Evolutionary conservation across 768 basidiomycete genomes (phyloP).

Genomic region (Boletus subparvulus): DNA sequence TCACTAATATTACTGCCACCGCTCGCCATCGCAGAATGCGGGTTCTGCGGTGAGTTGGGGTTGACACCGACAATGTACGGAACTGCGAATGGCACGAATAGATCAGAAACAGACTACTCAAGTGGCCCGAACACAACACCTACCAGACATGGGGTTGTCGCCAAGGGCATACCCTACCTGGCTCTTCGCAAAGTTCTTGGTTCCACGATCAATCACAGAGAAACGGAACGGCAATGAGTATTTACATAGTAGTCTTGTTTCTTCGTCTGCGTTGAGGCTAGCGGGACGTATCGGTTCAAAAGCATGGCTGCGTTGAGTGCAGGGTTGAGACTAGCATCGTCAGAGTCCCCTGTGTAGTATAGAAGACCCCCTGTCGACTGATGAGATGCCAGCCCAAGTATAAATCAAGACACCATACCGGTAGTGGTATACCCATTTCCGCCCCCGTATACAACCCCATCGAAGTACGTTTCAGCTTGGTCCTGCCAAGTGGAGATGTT

Average conservation of each 20-base stretch:
- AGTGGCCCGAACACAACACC: slow-evolving; percentile 12
- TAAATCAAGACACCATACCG: slow-evolving; percentile 41
- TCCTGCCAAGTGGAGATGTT: slow-evolving; percentile 67
- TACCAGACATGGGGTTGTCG: slow-evolving; percentile 86
- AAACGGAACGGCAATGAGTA: background rate
- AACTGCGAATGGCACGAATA: background rate
- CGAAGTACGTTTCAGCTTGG: slow-evolving; percentile 75
- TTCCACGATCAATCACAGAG: slow-evolving; percentile 3
- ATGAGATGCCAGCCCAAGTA: background rate
- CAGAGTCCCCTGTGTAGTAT: slow-evolving; percentile 82
- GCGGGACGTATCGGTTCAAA: slow-evolving; percentile 68
- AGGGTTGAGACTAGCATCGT: slow-evolving; percentile 78
- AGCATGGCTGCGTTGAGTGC: slow-evolving; percentile 88
- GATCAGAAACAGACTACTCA: background rate
- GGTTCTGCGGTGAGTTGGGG: slow-evolving; percentile 88
- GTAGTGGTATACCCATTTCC: slow-evolving; percentile 57
- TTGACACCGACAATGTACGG: slow-evolving; percentile 83
- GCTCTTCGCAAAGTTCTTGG: slow-evolving; percentile 65
- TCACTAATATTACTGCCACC: slow-evolving; percentile 70
- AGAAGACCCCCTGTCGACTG: slow-evolving; percentile 65
- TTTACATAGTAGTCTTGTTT: slow-evolving; percentile 59
- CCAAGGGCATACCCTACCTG: slow-evolving; percentile 86
- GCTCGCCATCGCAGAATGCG: slow-evolving; percentile 86
- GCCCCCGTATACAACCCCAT: slow-evolving; percentile 59
- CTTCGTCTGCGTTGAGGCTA: slow-evolving; percentile 63